Evolutionary conservation across 1,284 basidiomycete species (phyloP), one percentile per base, ranked within the genome.

Genomic region (Cryptococcus neoformans): DNA sequence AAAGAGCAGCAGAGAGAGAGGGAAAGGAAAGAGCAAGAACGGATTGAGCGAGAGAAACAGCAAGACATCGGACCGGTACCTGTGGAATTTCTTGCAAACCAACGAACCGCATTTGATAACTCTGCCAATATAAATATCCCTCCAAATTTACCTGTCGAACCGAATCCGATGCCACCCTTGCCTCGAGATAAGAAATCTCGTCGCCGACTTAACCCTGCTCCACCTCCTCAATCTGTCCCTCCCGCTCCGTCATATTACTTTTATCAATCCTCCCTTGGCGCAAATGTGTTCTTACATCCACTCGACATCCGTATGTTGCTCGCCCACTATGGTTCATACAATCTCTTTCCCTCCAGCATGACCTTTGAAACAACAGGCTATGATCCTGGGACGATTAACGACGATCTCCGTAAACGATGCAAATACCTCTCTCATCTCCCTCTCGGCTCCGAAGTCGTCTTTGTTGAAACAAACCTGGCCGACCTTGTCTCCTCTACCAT

Each of bases 371-470:
- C 96, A 9, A 89, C 92, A 63, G 86, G 87, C 3, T 83, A 84
- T 28, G 84, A 88, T 8, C 80, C 83, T 52, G 81, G 81, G 0
- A 77, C 75, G 2, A 78, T 95, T 56, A 90, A 94, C 71, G 93
- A 94, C 58, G 92, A 97, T 58, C 81, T 99, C 21, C 86, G 93
- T 49, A 89, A 91, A 74, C 86, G 93, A 46, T 97, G 91, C 82
- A 97, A 95, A 75, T 99, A 98, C 78, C 87, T 99, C 55, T 85
- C 85, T 2, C 94, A 98, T 74, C 82, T 98, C 62, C 91, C 95
- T 0, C 87, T 92, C 63, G 88, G 92, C 49, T 87, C 90, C 12
- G 93, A 98, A 71, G 90, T 98, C 44, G 88, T 94, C 11, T 98
- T 99, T 73, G 81, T 98, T 58, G 94, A 99, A 77, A 86, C 92